Conservation (phyloP, 306 rosid genomes). For the Castanea crenata region DNA sequence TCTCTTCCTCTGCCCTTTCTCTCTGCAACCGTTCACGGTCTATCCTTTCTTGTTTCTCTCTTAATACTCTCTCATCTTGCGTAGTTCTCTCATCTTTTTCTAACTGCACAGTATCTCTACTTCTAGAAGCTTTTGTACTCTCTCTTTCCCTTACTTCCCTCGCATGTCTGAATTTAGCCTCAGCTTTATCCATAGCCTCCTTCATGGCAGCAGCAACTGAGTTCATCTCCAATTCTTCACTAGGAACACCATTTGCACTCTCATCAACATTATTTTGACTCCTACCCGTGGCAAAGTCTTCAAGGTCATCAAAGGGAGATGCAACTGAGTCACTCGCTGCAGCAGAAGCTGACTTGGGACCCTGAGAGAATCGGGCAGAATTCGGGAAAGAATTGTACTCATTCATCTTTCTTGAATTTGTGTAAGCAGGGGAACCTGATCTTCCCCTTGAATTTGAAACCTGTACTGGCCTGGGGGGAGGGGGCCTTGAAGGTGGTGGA, state of each 20-base stretch:
- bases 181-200: slow-evolving; percentile 97
- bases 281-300: slow-evolving; percentile 68
- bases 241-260: slow-evolving; percentile 51
- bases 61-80: slow-evolving; percentile 40
- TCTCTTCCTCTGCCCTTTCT: slow-evolving; percentile 65
- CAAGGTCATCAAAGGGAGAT: slow-evolving; percentile 69
- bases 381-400: slow-evolving; percentile 58
- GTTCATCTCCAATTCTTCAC: slow-evolving; percentile 83
- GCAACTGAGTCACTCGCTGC: slow-evolving; percentile 39
- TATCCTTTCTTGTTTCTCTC: slow-evolving; percentile 55
- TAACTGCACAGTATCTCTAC: slow-evolving; percentile 57
- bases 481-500: slow-evolving; percentile 99
- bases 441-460: slow-evolving; percentile 46
- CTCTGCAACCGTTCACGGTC: slow-evolving; percentile 64
- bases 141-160: slow-evolving; percentile 92
- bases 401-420: slow-evolving; percentile 55
- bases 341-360: slow-evolving; percentile 53
- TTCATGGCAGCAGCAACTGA: slow-evolving; percentile 98
- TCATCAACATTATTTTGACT: slow-evolving; percentile 53
- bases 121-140: slow-evolving; percentile 63
- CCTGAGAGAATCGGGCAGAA: slow-evolving; percentile 51
- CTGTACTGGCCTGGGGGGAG: slow-evolving; percentile 88
- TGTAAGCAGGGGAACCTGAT: slow-evolving; percentile 38
- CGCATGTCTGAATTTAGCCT: slow-evolving; percentile 91
- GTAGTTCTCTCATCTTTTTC: slow-evolving; percentile 65